These are phyloP conservation scores for Thyridium curvatum DNA, from an alignment of 2,329 filamentous ascomycete species.

Conservation along the genomic window DNA sequence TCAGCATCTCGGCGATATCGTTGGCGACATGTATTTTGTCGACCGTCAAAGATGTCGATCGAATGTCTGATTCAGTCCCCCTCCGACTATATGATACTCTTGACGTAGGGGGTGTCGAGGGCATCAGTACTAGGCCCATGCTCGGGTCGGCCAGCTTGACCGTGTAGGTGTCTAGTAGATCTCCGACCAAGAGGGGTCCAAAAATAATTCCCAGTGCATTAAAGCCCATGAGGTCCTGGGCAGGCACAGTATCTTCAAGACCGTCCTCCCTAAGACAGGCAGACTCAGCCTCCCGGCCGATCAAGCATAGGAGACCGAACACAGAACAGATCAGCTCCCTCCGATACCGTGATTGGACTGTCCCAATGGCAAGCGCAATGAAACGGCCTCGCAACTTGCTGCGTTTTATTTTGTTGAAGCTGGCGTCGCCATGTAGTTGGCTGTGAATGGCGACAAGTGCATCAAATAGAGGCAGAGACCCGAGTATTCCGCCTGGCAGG, in stretches of 20 bases:
- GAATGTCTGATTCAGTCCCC: constrained; percentile 8
- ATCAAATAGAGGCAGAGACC: constrained; percentile 55
- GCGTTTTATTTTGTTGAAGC: constrained; percentile 45
- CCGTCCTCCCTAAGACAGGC: constrained; percentile 40
- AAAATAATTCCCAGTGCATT: constrained; percentile 57
- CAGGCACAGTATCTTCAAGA: constrained; percentile 6
- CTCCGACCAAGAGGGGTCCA: constrained; percentile 56
- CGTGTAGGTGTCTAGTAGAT: constrained; percentile 45
- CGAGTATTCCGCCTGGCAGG: constrained; percentile 60
- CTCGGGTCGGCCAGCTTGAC: constrained; percentile 36
- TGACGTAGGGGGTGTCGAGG: constrained; percentile 34
- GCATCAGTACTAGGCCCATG: constrained; percentile 34
- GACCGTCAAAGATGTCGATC: constrained; percentile 24
- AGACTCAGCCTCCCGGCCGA: constrained; percentile 51
- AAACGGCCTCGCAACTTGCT: constrained; percentile 55
- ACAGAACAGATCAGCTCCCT: constrained; percentile 61
- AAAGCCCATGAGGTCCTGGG: constrained; percentile 57
- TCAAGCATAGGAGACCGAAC: constrained; percentile 56
- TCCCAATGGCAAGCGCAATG: constrained; percentile 56
- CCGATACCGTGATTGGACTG: constrained; percentile 52
- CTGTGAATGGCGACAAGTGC: constrained; percentile 55
- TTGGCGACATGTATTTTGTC: constrained; percentile 55
- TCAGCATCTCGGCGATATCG: constrained; percentile 57
- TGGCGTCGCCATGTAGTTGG: constrained; percentile 45
- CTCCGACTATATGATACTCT: constrained; percentile 13